Base-by-base conservation (phyloP, 139 green algal genomes). In the Picochlorum sp. region DNA sequence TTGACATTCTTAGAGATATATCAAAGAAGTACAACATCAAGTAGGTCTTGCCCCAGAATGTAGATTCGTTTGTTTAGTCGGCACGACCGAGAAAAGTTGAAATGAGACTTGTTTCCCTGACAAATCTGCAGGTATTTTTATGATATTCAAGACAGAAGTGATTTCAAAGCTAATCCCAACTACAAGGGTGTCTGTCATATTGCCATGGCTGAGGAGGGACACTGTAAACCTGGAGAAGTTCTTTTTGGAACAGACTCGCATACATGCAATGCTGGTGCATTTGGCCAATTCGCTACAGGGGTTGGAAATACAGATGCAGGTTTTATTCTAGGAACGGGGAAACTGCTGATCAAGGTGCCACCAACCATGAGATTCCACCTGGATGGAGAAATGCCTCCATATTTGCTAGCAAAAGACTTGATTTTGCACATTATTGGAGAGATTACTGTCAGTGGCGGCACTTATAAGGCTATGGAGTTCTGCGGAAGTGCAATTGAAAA, bases 141-240 rank as follows among this genome's bases (percentile, higher is more conserved):
- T 57, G 89, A 97, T 75, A 97, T 97, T 72, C 80, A 63, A 16
- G 80, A 97, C 71, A 72, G 81, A 37, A 67, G 50, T 59, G 74
- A 97, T 75, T 97, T 97, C 76, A 75, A 77, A 29, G 89, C 91
- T 33, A 97, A 97, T 79, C 90, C 90, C 10, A 77, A 96, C 65
- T 97, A 97, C 79, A 97, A 97, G 80, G 89, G 89, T 14, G 88
- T 96, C 30, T 96, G 88, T 78, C 88, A 96, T 63, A 69, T 96
- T 14, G 89, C 89, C 2, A 67, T 96, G 49, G 89, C 89, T n/a
- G 80, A 95, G 72, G 85, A 89, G 68, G 67, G 81, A 29, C 72
- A 82, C 65, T 79, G 73, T 51, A 60, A 73, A 51, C 72, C 76
- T 44, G 86, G 58, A 7, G 86, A 95, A 76, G 87, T 97, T 64